Evolutionary conservation across 805 yeast species (phyloP).

Genomic region (Ogataea thermomethanolica): DNA sequence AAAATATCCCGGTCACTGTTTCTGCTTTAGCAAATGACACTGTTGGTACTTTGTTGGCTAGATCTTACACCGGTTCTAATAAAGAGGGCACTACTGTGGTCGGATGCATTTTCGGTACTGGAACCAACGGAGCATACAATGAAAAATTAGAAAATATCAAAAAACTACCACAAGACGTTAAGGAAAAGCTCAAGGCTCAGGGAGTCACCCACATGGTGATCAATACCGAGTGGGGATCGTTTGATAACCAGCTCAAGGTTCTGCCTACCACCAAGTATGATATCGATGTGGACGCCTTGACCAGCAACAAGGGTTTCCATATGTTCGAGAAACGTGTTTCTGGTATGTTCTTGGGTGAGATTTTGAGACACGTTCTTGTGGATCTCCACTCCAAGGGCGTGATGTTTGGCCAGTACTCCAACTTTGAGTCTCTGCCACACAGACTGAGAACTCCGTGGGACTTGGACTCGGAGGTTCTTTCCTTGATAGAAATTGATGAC

Average conservation of each 20-base stretch:
- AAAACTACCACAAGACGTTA: constrained; percentile 56
- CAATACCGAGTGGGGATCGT: constrained; percentile 98
- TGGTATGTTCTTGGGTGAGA: constrained; percentile 92
- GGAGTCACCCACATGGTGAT: constrained; percentile 74
- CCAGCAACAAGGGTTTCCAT: constrained; percentile 84
- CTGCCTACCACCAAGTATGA: constrained; percentile 83
- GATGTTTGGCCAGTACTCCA: constrained; percentile 52
- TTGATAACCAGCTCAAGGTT: constrained; percentile 74
- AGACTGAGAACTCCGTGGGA: constrained; percentile 74
- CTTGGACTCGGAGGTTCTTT: constrained; percentile 77
- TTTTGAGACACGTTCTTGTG: constrained; percentile 67
- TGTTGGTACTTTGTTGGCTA: constrained; percentile 86
- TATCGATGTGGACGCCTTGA: constrained; percentile 59
- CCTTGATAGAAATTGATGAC: constrained; percentile 82
- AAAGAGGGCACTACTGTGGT: constrained; percentile 72
- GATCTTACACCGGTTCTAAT: constrained; percentile 70
- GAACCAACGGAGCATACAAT: constrained; percentile 93
- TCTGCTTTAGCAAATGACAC: constrained; percentile 95
- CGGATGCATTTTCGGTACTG: constrained; percentile 95
- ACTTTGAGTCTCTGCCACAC: constrained; percentile 48
- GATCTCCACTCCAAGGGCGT: constrained; percentile 61
- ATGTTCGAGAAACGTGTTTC: constrained; percentile 89
- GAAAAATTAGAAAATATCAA: constrained; percentile 72
- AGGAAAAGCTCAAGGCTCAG: constrained; percentile 35
- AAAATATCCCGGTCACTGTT: constrained; percentile 61